Evolutionary conservation across 2,329 filamentous ascomycete species (phyloP).

Genomic region (Cladophialophora immunda): DNA sequence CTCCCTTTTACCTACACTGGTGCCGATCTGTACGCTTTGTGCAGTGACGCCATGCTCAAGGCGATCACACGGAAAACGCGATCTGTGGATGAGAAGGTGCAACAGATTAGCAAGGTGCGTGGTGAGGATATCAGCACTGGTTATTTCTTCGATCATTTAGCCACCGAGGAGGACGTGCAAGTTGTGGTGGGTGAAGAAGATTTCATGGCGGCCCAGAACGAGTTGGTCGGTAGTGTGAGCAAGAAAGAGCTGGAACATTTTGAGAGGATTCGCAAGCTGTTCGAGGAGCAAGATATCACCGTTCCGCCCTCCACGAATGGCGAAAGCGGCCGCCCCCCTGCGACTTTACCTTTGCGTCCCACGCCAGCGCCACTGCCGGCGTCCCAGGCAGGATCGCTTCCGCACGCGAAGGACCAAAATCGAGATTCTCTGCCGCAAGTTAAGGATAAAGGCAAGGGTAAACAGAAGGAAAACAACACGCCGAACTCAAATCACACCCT

Average conservation of each 20-base stretch:
- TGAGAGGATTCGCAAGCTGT: conserved; percentile 79
- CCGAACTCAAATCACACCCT: conserved; percentile 8
- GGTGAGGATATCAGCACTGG: conserved; percentile 76
- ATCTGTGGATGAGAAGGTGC: conserved; percentile 83
- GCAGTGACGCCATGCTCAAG: conserved; percentile 98
- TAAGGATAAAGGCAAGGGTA: conserved; percentile 38
- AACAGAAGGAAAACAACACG: conserved; percentile 35
- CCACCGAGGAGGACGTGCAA: conserved; percentile 79
- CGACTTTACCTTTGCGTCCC: conserved; percentile 43
- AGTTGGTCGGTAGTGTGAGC: conserved; percentile 93
- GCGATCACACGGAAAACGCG: conserved; percentile 91
- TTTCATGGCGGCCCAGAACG: conserved; percentile 80
- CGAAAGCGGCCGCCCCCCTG: conserved; percentile 42
- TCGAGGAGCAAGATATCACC: conserved; percentile 67
- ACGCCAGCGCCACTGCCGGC: conserved; percentile 8
- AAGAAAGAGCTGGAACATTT: conserved; percentile 92
- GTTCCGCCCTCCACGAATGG: conserved; percentile 44
- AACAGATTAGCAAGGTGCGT: conserved; percentile 58
- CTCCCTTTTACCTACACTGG: conserved; percentile 97
- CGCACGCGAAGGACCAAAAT: conserved; percentile 8
- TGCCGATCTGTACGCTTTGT: conserved; percentile 95
- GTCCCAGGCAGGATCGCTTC: not conserved
- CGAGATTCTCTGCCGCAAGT: not conserved
- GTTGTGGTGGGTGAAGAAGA: conserved; percentile 91
- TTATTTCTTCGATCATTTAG: conserved; percentile 94